Percentiles rank a stretch among this genome's conserved stretches.
These are phyloP conservation scores for Xanthoparmelia taractica DNA, from an alignment of 495 filamentous ascomycete species.

Conservation along the genomic window DNA sequence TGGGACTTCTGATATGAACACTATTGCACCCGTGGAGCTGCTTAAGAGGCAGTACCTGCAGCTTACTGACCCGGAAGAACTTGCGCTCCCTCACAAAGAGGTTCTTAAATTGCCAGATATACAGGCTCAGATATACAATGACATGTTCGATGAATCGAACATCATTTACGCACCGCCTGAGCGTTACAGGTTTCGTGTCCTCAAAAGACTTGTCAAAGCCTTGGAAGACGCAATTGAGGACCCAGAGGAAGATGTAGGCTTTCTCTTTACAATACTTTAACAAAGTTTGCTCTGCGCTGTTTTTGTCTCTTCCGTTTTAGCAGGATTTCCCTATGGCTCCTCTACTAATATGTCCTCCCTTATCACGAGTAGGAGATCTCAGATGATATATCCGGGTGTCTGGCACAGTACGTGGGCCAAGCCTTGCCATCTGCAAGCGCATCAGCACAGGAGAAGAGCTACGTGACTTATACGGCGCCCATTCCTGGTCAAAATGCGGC, in stretches of 20 bases:
- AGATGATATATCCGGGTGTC: conserved; percentile 57
- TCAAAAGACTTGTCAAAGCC: conserved; percentile 58
- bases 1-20: neutral
- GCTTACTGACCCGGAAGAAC: conserved; percentile 46
- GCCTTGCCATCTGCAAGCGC: conserved; percentile 51
- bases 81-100: conserved; percentile 48
- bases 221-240: conserved; percentile 64
- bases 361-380: conserved; percentile 57
- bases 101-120: conserved; percentile 45
- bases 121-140: conserved; percentile 55
- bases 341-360: conserved; percentile 24
- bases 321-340: neutral
- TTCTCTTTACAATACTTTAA: conserved; percentile 14
- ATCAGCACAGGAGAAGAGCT: conserved; percentile 65
- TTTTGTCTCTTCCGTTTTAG: neutral
- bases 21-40: conserved; percentile 15
- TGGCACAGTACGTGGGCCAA: conserved; percentile 51
- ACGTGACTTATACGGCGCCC: conserved; percentile 63
- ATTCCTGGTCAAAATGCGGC: conserved; percentile 21
- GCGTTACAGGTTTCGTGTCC: conserved; percentile 59
- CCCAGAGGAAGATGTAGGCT: conserved; percentile 77
- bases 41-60: conserved; percentile 58
- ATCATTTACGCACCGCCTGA: conserved; percentile 49
- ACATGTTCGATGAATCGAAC: conserved; percentile 52
- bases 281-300: conserved; percentile 16